phyloP scores from a whole-genome alignment of 768 basidiomycete species.

The Rossbeevera mucosa region DNA sequence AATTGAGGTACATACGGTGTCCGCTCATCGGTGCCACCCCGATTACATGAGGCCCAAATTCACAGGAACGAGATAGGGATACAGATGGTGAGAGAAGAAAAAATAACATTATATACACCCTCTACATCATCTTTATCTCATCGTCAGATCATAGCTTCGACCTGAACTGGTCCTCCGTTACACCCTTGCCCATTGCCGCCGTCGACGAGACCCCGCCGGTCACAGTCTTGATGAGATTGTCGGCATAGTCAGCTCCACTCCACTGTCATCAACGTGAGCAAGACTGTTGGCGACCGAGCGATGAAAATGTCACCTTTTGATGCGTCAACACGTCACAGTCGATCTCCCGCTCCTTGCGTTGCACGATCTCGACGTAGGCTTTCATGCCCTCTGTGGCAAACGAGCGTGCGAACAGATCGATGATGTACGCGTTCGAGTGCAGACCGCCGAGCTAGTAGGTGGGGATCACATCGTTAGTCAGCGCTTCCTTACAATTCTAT shows the following conservation, averaged over 20 bases:
- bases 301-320: constrained; percentile 68
- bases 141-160: constrained; percentile 37
- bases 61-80: neutral
- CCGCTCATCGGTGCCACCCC: too few relatives aligned
- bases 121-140: neutral
- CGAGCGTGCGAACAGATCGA: constrained; percentile 82
- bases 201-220: constrained; percentile 97
- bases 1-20: too few relatives aligned
- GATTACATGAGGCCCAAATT: too few relatives aligned
- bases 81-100: constrained; percentile 6
- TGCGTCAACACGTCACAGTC: constrained; percentile 96
- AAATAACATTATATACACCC: neutral
- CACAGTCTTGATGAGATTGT: constrained; percentile 89
- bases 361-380: constrained; percentile 94
- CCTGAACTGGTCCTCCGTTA: constrained; percentile 84
- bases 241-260: constrained; percentile 93
- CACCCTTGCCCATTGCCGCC: constrained; percentile 98
- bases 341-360: constrained; percentile 87
- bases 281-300: constrained; percentile 1
- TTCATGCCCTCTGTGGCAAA: constrained; percentile 98
- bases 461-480: constrained; percentile 6
- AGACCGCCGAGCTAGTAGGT: constrained; percentile 78
- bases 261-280: constrained; percentile 49
- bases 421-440: constrained; percentile 97
- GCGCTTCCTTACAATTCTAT: neutral